Evolutionary conservation across 495 filamentous ascomycete genomes (phyloP).

Genomic region (Aspergillus carlsbadensis): DNA sequence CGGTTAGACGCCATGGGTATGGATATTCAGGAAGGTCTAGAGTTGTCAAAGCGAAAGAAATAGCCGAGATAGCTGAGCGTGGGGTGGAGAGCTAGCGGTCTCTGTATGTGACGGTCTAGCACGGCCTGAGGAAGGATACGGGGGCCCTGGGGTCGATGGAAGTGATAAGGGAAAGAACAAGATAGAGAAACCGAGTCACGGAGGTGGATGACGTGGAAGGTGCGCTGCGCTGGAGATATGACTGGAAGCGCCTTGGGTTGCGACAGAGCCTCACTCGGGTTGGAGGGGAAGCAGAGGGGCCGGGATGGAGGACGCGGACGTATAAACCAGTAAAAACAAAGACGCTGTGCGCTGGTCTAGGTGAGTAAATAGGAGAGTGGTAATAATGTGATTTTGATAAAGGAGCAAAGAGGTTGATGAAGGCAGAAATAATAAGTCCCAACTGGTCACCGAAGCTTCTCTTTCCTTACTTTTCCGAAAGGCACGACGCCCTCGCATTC

Average conservation of each 20-base stretch:
- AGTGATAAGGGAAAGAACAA: not conserved
- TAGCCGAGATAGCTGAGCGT: not conserved
- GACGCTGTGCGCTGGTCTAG: not conserved
- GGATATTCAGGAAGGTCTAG: not conserved
- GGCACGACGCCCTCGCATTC: not conserved
- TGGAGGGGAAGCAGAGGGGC: slow-evolving; percentile 15
- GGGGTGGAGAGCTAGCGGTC: not conserved
- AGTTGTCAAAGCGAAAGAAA: not conserved
- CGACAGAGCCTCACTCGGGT: slow-evolving; percentile 16
- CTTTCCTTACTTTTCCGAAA: not conserved
- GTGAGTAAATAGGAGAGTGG: not conserved
- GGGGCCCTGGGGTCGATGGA: not conserved
- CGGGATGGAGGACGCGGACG: not conserved
- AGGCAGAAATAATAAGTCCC: not conserved
- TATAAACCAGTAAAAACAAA: slow-evolving; percentile 1
- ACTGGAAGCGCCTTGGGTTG: slow-evolving; percentile 6
- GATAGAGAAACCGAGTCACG: not conserved
- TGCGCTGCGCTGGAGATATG: slow-evolving; percentile 2
- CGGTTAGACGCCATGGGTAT: slow-evolving; percentile 70
- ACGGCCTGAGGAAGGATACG: not conserved
- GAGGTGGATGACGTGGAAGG: slow-evolving; percentile 1
- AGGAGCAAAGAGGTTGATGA: not conserved
- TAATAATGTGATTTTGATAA: not conserved
- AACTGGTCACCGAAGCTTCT: not conserved
- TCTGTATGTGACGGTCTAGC: not conserved